Base-by-base conservation (phyloP, 495 filamentous ascomycete species). In the Tetracladium setigerum region DNA sequence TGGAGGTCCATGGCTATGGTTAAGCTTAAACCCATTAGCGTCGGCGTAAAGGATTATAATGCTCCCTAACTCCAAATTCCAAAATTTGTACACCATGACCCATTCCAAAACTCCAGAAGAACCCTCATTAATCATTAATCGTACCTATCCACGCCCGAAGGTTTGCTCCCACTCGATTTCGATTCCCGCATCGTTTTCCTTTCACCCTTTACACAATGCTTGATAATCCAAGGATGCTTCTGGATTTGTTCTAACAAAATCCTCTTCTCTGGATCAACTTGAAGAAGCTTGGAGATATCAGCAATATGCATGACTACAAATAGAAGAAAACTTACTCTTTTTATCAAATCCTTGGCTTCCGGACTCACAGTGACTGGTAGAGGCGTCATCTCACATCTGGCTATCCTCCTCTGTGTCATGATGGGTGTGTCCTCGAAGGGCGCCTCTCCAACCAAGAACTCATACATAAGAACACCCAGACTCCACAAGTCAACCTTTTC, bases 401-500 rank as follows among this genome's bases (percentile, higher is more conserved):
- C 78, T 65, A 98, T 98, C 54, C 90, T 76, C 56, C 87, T 76
- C 52, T 96, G 89, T 14, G 92, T 98, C 87, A 96, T 95, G 39
- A 90, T 77, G 11, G 87, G 87, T 16, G 85, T 90, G 59, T 98
- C 92, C 59, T 98, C 92, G 61, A 98, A 98, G 30, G 92, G 92
- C 30, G 92, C 90, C 67, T 95, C 87, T 22, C 92, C 92, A 24
- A 94, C 87, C 52, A 98, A 68, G 58, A 98, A 98, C 66, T 98
- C 92, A 57, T 97, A 98, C 2, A 84, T 95, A 68, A 98, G 65
- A 33, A 98, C 92, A 17, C 94, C 92, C 59, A 98, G 66, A 61
- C 83, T 89, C 92, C 92, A 98, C 41, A 97, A 65, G 62, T 98
- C 92, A 12, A 98, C 89, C 67, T 95, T 95, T 63, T 97, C 90